Base-by-base conservation (phyloP, 805 yeast species). In the Saccharomycopsis synnaedendra region DNA sequence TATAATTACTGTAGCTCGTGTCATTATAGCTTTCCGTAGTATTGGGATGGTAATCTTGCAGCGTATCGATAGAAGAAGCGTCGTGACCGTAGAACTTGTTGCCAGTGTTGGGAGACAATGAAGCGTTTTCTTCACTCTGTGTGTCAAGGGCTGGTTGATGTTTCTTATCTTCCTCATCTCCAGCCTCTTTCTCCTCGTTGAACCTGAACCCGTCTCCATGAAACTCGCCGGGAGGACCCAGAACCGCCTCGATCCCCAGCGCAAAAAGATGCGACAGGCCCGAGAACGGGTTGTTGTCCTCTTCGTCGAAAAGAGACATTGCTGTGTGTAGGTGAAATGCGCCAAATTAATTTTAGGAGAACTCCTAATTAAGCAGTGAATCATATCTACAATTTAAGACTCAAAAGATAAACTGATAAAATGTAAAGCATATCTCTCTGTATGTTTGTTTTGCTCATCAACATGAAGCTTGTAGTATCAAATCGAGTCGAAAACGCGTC, bases 291-390 rank as follows among this genome's bases (percentile, higher is more conserved):
- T 66, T 66, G 49, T 65, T 66, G 52, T 65, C 67, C 45, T 65
- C 68, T 47, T 62, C 67, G 8, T 60, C 51, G 39, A 51, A 51
- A 8, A 45, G n/a, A 4, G 52, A 41, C 54, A 51, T 51, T n/a
- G 38, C 9, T 33, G 27, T 8, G 89, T 88, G 98, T 19, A 19
- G 19, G 19, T 19, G 19, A 19, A 19, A 79, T 97, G 64, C 95
- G 87, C 58, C 78, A 95, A 37, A 88, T 88, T 66, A 85, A 83
- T 67, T 78, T 82, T 59, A 80, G 88, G 28, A 76, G 87, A 44
- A 64, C 80, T 44, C 74, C 79, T 48, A 93, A 90, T 67, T 75
- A 82, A 60, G 96, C 98, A 4, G 87, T 96, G 11, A 85, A 88
- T 32, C 80, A 89, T 32, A 87, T 90, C 52, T 19, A 19, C 19